Evolutionary conservation across 148 eudicot genomes (phyloP).

Genomic region (Linanthus parryae): DNA sequence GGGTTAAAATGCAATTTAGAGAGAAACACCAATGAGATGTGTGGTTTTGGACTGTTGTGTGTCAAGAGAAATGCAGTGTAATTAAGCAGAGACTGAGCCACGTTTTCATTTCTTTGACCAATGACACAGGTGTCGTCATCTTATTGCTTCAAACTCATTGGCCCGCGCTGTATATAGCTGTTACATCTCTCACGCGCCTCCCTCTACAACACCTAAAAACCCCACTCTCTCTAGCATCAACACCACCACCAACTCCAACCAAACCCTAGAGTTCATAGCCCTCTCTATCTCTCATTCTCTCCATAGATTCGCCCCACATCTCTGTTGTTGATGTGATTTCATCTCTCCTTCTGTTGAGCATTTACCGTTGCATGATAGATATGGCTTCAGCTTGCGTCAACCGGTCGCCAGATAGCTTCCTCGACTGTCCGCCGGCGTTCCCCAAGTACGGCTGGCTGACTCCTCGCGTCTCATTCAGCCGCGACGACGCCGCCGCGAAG

Average conservation of each 20-base stretch:
- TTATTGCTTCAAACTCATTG: not conserved
- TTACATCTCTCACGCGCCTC: not conserved
- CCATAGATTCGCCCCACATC: not conserved
- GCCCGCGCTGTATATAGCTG: not conserved
- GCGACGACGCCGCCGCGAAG: constrained; percentile 22
- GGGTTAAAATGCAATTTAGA: too few relatives aligned
- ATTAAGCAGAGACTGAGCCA: constrained; percentile 1
- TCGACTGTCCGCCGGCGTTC: constrained; percentile 33
- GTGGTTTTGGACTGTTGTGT: too few relatives aligned
- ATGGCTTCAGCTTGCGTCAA: constrained; percentile 84
- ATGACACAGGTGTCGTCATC: not conserved
- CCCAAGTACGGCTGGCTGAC: constrained; percentile 47
- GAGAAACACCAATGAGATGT: too few relatives aligned
- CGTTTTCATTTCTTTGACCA: constrained; percentile 6
- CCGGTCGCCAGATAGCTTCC: constrained; percentile 36
- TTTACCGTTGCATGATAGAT: constrained; percentile 23
- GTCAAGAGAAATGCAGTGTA: too few relatives aligned
- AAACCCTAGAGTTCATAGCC: too few relatives aligned
- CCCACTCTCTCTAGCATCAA: not conserved
- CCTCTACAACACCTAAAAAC: not conserved
- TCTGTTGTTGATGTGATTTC: not conserved
- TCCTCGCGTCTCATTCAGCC: constrained; percentile 36
- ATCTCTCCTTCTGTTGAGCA: not conserved
- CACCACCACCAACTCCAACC: too few relatives aligned
- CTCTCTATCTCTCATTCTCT: not conserved